A percentile compares a stretch with the other conserved stretches of the same genome.
phyloP scores from a whole-genome alignment of 805 yeast species.

The Blastobotrys terrestris region DNA sequence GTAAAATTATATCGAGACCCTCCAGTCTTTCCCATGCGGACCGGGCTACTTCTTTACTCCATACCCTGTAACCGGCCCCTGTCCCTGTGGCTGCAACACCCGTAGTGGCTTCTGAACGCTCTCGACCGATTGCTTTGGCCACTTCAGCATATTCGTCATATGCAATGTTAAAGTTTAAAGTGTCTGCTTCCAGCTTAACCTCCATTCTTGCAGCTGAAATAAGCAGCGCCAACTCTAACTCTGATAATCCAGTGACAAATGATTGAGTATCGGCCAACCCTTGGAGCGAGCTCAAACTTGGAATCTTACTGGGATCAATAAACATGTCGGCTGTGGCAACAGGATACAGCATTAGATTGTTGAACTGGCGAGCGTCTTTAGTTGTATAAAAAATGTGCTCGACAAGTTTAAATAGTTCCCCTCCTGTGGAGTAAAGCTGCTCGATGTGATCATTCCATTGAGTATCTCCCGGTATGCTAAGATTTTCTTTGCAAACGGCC shows the following conservation, averaged over 20 bases:
- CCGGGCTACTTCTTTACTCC: slow-evolving; percentile 56
- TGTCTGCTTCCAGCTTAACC: slow-evolving; percentile 48
- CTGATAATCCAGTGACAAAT: slow-evolving; percentile 45
- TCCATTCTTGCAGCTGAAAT: slow-evolving; percentile 72
- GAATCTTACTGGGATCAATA: slow-evolving; percentile 15
- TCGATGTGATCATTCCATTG: slow-evolving; percentile 22
- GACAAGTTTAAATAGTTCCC: slow-evolving; percentile 34
- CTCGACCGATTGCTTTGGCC: slow-evolving; percentile 40
- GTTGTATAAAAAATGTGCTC: slow-evolving; percentile 50
- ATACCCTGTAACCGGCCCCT: slow-evolving; percentile 36
- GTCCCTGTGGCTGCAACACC: slow-evolving; percentile 8
- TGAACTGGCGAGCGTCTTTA: slow-evolving; percentile 46
- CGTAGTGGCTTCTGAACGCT: slow-evolving; percentile 29
- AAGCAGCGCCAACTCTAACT: slow-evolving; percentile 62
- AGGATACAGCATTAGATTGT: slow-evolving; percentile 16
- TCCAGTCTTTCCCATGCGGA: slow-evolving; percentile 71
- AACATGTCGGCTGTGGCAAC: slow-evolving; percentile 25
- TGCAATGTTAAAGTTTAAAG: slow-evolving; percentile 70
- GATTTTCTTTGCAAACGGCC: slow-evolving; percentile 38
- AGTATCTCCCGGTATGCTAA: slow-evolving; percentile 28
- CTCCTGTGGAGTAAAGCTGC: slow-evolving; percentile 9
- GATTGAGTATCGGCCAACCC: slow-evolving; percentile 17
- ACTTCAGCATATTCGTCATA: slow-evolving; percentile 67
- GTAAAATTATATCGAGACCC: slow-evolving; percentile 45
- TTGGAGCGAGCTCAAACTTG: background rate